A percentile compares a stretch with the other conserved stretches of the same genome.
These are phyloP conservation scores for Trichoderma parareesei DNA, from an alignment of 495 filamentous ascomycete species.

Conservation along the genomic window DNA sequence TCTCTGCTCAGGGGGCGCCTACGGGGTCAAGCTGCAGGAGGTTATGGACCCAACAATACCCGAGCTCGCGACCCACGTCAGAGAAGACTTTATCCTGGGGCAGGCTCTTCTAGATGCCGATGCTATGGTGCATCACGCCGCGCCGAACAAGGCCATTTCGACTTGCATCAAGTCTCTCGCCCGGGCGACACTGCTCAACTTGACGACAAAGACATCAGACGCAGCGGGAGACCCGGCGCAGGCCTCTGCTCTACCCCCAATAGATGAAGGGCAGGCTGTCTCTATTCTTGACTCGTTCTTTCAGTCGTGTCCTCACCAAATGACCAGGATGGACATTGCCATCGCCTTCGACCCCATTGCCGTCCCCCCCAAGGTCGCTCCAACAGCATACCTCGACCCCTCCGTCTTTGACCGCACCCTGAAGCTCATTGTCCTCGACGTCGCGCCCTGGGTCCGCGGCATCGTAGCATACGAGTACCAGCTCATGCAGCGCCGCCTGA, in stretches of 20 bases:
- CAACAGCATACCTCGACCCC: slow-evolving; percentile 35
- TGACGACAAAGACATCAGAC: slow-evolving; percentile 2
- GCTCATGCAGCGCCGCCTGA: slow-evolving; percentile 57
- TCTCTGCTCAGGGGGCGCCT: slow-evolving; percentile 30
- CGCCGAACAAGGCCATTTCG: slow-evolving; percentile 19
- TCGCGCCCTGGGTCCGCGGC: slow-evolving; percentile 74
- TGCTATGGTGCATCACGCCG: slow-evolving; percentile 19
- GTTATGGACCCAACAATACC: slow-evolving; percentile 55
- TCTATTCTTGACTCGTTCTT: slow-evolving; percentile 23
- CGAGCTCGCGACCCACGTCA: slow-evolving; percentile 30
- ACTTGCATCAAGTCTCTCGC: slow-evolving; percentile 28
- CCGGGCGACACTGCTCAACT: slow-evolving; percentile 23
- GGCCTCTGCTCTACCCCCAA: slow-evolving; percentile 14
- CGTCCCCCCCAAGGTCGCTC: slow-evolving; percentile 28
- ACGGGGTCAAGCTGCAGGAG: slow-evolving; percentile 35
- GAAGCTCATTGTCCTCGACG: slow-evolving; percentile 56
- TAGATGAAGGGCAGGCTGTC: slow-evolving; percentile 24
- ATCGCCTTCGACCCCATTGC: slow-evolving; percentile 52
- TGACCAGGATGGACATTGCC: slow-evolving; percentile 37
- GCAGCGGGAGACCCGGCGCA: not conserved
- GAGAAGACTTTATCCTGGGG: not conserved
- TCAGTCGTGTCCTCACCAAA: slow-evolving; percentile 12
- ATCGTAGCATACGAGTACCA: slow-evolving; percentile 70
- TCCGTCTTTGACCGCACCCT: slow-evolving; percentile 67
- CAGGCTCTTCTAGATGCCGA: slow-evolving; percentile 9